Base-by-base conservation (phyloP, 2,329 filamentous ascomycete genomes). In the Trichoderma sp. region DNA sequence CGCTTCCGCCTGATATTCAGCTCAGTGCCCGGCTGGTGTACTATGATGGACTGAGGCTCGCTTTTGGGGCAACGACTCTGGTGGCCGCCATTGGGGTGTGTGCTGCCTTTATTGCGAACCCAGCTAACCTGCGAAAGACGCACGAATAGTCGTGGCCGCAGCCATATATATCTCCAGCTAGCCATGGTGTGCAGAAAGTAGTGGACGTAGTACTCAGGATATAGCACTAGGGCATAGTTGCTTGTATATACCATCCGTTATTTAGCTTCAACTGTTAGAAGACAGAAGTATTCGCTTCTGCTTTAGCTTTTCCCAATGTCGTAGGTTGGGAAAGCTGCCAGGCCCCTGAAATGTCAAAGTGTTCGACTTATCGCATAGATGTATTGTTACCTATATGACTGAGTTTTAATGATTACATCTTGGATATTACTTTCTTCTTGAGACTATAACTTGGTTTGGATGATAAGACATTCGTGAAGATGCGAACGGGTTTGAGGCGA, bases 1-100 rank as follows among this genome's bases (percentile, higher is more conserved):
- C 83, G 11, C 82, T 91, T 0, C 87, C 88, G 1, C 84, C 84
- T 0, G 87, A 90, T 11, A 77, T 89, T 20, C 88, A 90, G 74
- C 82, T 87, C 26, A 83, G 84, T 30, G 88, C 86, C 3, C 83
- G 88, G 4, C 77, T 86, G 15, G 87, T 90, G 0, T 91, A 91
- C 74, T 90, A 90, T 68, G 83, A 87, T 15, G 88, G 88, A 0
- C 83, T 91, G 11, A 81, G 81, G 39, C 85, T 87, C 68, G 86
- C 87, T 0, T 91, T 91, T 76, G 81, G 83, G 0, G 84, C 85
- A 0, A 89, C 87, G 1, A 88, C 88, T 0, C 80, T 76, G 0
- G 83, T 89, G 20, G 87, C 86, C 4, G 78, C 80, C 0, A 74
- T 89, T 3, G 87, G 86, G 8, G 73, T 81, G 6, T 63, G 75